A percentile compares a stretch with the other conserved stretches of the same genome.
These are phyloP conservation scores for Psilocybe subaeruginosa DNA, from an alignment of 768 basidiomycete genomes.

Conservation along the genomic window DNA sequence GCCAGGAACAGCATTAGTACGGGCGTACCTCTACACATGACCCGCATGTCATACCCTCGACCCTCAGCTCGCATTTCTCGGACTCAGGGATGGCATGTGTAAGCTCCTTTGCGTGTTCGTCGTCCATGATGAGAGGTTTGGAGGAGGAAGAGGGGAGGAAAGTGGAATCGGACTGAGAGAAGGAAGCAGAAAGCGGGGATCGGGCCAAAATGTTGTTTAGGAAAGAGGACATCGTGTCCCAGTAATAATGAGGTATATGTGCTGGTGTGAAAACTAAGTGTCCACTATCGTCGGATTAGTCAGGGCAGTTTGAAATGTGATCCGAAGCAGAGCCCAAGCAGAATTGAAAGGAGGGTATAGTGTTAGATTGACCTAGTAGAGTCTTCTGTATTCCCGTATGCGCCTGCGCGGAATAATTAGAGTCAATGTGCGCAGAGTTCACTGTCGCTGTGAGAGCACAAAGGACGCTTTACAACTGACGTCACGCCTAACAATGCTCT, in stretches of 20 bases:
- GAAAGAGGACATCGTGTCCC: slow-evolving; percentile 14
- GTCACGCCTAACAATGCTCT: slow-evolving; percentile 4
- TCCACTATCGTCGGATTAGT: slow-evolving; percentile 20
- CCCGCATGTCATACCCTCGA: slow-evolving; percentile 92
- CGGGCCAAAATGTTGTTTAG: slow-evolving; percentile 5
- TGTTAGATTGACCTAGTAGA: neutral
- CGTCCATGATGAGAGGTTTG: slow-evolving; percentile 18
- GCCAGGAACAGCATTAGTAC: neutral
- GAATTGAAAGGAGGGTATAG: neutral
- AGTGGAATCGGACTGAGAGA: slow-evolving; percentile 3
- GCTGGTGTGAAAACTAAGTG: slow-evolving; percentile 12
- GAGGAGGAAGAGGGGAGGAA: slow-evolving; percentile 12
- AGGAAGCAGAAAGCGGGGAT: slow-evolving; percentile 10
- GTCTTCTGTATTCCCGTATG: slow-evolving; percentile 6
- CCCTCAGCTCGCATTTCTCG: slow-evolving; percentile 74
- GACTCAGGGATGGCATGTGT: slow-evolving; percentile 27
- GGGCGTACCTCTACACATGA: slow-evolving; percentile 78
- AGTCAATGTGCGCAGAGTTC: neutral
- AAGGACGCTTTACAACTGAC: neutral
- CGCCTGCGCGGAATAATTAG: slow-evolving; percentile 26
- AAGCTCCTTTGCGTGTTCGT: slow-evolving; percentile 26
- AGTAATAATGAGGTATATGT: slow-evolving; percentile 1
- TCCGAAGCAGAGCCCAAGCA: slow-evolving; percentile 5
- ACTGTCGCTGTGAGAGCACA: neutral
- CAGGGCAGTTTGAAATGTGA: slow-evolving; percentile 11